These are phyloP conservation scores for Sporothrix pallida DNA, from an alignment of 2,329 filamentous ascomycete genomes.

Conservation along the genomic window DNA sequence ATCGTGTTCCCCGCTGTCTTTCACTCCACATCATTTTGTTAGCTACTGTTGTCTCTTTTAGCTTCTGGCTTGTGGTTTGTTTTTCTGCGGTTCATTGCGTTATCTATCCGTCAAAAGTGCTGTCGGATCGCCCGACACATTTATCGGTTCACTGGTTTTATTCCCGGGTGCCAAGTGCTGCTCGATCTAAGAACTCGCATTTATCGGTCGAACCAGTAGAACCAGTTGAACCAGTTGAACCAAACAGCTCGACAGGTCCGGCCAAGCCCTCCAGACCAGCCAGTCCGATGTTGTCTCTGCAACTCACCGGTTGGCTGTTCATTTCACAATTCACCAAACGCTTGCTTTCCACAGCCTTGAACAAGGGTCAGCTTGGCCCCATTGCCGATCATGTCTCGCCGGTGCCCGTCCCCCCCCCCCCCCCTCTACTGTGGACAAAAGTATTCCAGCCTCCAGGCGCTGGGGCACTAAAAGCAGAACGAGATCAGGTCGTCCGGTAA, in stretches of 20 bases:
- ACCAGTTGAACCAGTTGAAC: background rate
- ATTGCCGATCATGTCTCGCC: slow-evolving; percentile 28
- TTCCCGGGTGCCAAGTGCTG: background rate
- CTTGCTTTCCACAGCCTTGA: background rate
- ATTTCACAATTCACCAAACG: background rate
- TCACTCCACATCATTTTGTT: background rate
- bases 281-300: background rate
- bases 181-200: background rate
- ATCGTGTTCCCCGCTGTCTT: background rate
- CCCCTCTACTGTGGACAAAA: no score
- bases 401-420: background rate
- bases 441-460: no score
- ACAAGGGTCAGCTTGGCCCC: background rate
- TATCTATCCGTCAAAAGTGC: background rate
- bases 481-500: background rate
- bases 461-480: background rate
- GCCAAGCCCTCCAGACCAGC: background rate
- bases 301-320: background rate
- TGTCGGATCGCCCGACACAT: slow-evolving; percentile 3
- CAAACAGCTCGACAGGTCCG: no score
- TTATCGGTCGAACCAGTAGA: background rate
- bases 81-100: background rate
- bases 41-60: background rate
- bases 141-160: background rate
- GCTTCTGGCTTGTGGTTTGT: background rate